Base-by-base conservation (phyloP, 306 rosid species). In the Casuarina glauca region DNA sequence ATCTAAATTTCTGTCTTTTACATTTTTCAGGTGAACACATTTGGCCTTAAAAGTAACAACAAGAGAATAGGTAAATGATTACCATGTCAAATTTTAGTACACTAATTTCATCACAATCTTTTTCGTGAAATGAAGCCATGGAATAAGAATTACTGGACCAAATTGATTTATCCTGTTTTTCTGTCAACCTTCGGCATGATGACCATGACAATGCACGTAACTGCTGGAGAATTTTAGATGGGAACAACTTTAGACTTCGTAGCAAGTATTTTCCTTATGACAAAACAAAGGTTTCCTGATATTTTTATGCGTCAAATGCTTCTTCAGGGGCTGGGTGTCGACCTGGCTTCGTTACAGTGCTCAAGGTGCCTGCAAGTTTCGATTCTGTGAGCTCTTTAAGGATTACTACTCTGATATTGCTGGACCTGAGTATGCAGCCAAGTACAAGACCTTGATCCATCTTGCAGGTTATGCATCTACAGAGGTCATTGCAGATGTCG, bases 141-240 rank as follows among this genome's bases (percentile, higher is more conserved):
- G 97, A 89, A 81, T 97, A 94, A 88, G 99, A 95, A 81, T 87
- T 97, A 2, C 86, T 57, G 39, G 81, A 80, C 72, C 88, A 74
- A 83, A 91, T 95, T 70, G 99, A 95, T 86, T 86, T 90, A 49
- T 91, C 99, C 73, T 93, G 93, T 62, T 95, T 93, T 82, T 87
- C 94, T 86, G 97, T 97, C 69, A 93, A 89, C 74, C 78, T 95
- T 74, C 88, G 91, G 75, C 94, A 55, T 66, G 87, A 91, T 81
- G 90, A 93, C 69, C 95, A 85, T 54, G 99, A 95, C 76, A 90
- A 82, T 57, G 88, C 94, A 71, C 97, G 99, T 82, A 94, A 95
- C 72, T 95, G 99, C 90, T 95, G 99, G 99, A 89, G 75, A 80
- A 82, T 95, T 82, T 93, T 97, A 76, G 99, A 95, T 71, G 99